phyloP scores from a whole-genome alignment of 805 yeast genomes.

The Kazachstania viticola region DNA sequence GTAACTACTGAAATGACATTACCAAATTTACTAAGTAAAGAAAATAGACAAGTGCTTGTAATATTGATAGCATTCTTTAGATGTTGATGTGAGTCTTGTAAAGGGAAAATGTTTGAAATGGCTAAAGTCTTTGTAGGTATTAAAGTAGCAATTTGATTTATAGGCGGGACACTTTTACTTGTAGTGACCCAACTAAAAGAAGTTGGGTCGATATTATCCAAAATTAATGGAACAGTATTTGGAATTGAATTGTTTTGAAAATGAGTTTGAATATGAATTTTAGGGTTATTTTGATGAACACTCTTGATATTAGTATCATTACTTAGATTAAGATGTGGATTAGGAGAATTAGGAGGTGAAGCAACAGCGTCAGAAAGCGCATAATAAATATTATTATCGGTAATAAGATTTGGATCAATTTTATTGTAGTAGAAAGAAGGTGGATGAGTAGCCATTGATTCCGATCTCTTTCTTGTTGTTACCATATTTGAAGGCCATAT shows the following conservation, averaged over 20 bases:
- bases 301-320: too few species aligned
- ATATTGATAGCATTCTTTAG: slow-evolving; percentile 34
- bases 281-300: too few species aligned
- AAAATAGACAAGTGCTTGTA: slow-evolving; percentile 37
- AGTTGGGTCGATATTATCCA: slow-evolving; percentile 50
- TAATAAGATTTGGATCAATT: too few species aligned
- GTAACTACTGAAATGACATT: slow-evolving; percentile 47
- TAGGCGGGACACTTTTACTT: slow-evolving; percentile 58
- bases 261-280: too few species aligned
- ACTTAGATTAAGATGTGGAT: background rate
- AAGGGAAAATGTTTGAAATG: slow-evolving; percentile 51
- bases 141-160: slow-evolving; percentile 53
- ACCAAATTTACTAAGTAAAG: slow-evolving; percentile 54
- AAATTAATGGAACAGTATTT: slow-evolving; percentile 25
- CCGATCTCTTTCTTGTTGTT: slow-evolving; percentile 8
- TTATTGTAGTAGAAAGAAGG: too few species aligned
- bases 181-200: slow-evolving; percentile 53
- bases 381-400: too few species aligned
- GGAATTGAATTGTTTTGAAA: background rate
- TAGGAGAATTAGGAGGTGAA: background rate
- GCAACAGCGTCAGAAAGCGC: too few species aligned
- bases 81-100: slow-evolving; percentile 38
- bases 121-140: slow-evolving; percentile 72
- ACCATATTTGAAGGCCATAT: too few species aligned
- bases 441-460: slow-evolving; percentile 7